Conservation (phyloP, 495 filamentous ascomycete genomes). For the Jackrogersella minutella region DNA sequence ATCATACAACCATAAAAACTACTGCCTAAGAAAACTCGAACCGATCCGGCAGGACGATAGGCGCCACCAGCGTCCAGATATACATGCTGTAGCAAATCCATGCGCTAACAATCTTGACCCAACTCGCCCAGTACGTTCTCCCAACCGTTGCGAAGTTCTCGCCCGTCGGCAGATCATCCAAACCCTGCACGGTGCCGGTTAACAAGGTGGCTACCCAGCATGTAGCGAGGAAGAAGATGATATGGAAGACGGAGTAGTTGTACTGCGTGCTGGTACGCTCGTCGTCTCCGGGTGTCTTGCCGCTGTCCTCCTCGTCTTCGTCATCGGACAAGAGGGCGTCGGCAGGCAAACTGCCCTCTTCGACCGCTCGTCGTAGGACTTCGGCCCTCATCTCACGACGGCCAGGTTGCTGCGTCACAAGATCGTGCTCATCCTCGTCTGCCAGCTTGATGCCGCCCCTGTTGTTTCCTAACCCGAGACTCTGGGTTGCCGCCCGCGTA, state of each 20-base stretch:
- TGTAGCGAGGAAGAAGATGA: conserved; percentile 97
- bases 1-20: neutral
- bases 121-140: conserved; percentile 95
- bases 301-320: conserved; percentile 69
- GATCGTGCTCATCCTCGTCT: conserved; percentile 81
- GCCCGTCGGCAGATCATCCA: conserved; percentile 53
- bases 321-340: conserved; percentile 85
- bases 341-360: conserved; percentile 88
- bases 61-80: conserved; percentile 89
- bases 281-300: conserved; percentile 76
- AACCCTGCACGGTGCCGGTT: conserved; percentile 76
- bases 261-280: conserved; percentile 91
- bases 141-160: conserved; percentile 91
- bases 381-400: conserved; percentile 92
- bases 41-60: conserved; percentile 83
- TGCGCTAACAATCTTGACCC: conserved; percentile 98
- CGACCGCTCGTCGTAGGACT: conserved; percentile 89
- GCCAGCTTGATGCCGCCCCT: conserved; percentile 65
- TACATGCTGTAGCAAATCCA: conserved; percentile 98
- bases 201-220: conserved; percentile 94
- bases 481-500: conserved; percentile 93
- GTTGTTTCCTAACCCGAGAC: conserved; percentile 76
- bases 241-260: conserved; percentile 94
- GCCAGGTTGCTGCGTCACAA: conserved; percentile 87
- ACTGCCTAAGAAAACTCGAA: conserved; percentile 64